Evolutionary conservation across 1,284 basidiomycete species (phyloP).

Genomic region (Macrocystidia cucumis): DNA sequence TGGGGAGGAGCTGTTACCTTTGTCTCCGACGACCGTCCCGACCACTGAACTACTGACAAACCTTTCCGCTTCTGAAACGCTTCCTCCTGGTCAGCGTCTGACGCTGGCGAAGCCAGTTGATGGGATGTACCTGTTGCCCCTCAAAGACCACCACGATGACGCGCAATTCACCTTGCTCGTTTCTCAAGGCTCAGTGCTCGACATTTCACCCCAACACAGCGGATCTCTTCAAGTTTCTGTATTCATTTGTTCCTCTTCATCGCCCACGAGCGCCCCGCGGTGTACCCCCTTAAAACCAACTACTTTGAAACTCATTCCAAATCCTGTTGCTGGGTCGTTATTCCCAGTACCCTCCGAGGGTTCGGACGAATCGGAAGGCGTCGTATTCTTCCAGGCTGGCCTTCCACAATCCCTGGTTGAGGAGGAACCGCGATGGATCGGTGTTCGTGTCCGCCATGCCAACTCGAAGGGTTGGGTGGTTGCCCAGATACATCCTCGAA

Average conservation of each 20-base stretch:
- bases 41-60: constrained; percentile 11
- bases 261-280: constrained; percentile 11
- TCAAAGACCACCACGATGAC: constrained; percentile 24
- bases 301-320: constrained; percentile 53
- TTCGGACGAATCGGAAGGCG: constrained; percentile 64
- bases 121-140: constrained; percentile 45
- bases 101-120: constrained; percentile 35
- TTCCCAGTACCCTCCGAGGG: constrained; percentile 66
- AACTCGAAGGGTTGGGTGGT: constrained; percentile 58
- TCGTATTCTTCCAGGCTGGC: constrained; percentile 52
- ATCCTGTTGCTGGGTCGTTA: constrained; percentile 36
- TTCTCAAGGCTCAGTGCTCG: constrained; percentile 45
- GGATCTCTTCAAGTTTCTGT: constrained; percentile 35
- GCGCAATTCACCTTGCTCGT: constrained; percentile 45
- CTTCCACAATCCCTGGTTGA: constrained; percentile 31
- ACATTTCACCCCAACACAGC: constrained; percentile 40
- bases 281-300: constrained; percentile 38
- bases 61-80: constrained; percentile 22
- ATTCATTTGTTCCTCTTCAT: constrained; percentile 27
- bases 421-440: constrained; percentile 36
- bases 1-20: constrained; percentile 36
- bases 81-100: constrained; percentile 29
- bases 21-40: constrained; percentile 23
- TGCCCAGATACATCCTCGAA: constrained; percentile 36
- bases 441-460: constrained; percentile 42